Evolutionary conservation across 176 grass and related monocot species (phyloP), one percentile per base, ranked within the genome.

Genomic region (Aegilops speltoides): DNA sequence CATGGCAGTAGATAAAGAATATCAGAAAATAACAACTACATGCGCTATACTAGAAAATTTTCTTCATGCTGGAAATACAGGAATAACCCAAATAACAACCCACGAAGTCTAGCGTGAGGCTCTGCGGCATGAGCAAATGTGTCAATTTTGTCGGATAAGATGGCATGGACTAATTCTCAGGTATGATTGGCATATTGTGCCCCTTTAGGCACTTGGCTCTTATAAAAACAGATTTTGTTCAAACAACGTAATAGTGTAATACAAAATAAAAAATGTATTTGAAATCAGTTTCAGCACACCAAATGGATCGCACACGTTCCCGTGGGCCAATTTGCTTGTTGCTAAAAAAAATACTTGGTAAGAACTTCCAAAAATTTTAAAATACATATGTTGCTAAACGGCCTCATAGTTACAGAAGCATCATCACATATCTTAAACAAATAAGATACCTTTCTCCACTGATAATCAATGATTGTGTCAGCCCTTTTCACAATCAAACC

Each of bases 401-500:
- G 78, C 70, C 85, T 24, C 46, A 13, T 2, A 86, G 17, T 72
- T 77, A 64, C 23, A n/a, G 40, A 78, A 19, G 46, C 6, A 40
- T 82, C 56, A 59, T 82, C 19, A 17, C 36, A 64, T 88, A 50
- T 86, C 22, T 66, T 62, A 29, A 83, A 37, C 11, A 89, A 79
- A 83, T 60, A 46, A 74, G 46, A 14, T 15, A 99, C 97, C 97
- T 99, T 99, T 87, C 90, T 94, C 92, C 94, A 99, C 82, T 96
- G 93, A 73, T 89, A 96, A 76, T 96, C 94, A 89, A 99, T 91
- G 79, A 99, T 99, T 26, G 93, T 94, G 26, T 99, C 97, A 77
- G 95, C 95, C 32, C 85, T 99, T 90, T 89, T 94, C 86, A 94
- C 85, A 86, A 99, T 99, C 84, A 99, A 86, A 59, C 97, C 97